Conservation (phyloP, 306 rosid species). For the Rubus parviflorus region DNA sequence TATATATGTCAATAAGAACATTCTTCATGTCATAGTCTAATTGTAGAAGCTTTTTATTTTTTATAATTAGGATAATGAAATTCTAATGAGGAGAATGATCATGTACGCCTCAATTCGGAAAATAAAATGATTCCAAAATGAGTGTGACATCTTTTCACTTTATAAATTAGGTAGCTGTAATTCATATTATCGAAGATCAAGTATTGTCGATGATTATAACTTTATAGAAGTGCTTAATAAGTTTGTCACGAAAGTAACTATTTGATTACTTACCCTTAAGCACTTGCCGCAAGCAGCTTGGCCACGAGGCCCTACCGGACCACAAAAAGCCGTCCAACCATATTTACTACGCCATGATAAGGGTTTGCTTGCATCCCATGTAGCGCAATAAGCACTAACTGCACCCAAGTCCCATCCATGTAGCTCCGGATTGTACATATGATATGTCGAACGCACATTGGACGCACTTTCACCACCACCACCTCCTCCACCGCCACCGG, state of each 20-base stretch:
- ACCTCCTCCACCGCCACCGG: background rate
- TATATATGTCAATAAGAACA: no score
- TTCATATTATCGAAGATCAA: no score
- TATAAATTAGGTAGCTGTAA: no score
- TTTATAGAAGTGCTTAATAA: background rate
- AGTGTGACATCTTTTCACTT: no score
- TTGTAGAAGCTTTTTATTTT: no score
- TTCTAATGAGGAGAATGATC: no score
- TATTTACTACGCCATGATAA: constrained; percentile 64
- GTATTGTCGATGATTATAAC: background rate
- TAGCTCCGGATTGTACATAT: constrained; percentile 33
- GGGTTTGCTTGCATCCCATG: constrained; percentile 66
- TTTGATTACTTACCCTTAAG: constrained; percentile 34
- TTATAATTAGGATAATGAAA: no score
- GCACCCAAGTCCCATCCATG: constrained; percentile 31
- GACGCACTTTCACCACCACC: constrained; percentile 12
- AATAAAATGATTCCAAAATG: no score
- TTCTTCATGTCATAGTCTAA: no score
- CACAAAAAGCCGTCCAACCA: constrained; percentile 75
- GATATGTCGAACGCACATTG: constrained; percentile 10
- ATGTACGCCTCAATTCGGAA: no score
- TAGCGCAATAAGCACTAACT: constrained; percentile 53
- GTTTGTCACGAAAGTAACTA: background rate
- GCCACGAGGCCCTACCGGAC: constrained; percentile 56
- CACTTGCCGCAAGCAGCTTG: constrained; percentile 60